Conservation (phyloP, 768 basidiomycete genomes). For the Amanita rimosa region DNA sequence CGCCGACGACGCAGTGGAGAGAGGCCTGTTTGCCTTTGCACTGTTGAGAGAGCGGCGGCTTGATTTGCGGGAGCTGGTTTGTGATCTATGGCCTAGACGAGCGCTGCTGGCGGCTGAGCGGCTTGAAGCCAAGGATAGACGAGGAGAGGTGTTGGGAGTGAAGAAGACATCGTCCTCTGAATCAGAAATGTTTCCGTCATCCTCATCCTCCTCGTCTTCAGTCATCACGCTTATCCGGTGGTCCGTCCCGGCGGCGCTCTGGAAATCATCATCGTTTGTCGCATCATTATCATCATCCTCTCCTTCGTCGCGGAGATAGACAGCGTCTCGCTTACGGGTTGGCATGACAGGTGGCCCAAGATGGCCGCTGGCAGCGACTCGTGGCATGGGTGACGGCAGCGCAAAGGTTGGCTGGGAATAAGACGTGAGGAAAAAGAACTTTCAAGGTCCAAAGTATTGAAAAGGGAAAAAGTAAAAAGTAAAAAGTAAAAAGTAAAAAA, state of each 20-base stretch:
- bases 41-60: constrained; percentile 8
- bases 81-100: constrained; percentile 1
- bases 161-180: constrained; percentile 32
- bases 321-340: background rate
- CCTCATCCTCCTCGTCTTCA: constrained; percentile 4
- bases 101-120: constrained; percentile 12
- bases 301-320: background rate
- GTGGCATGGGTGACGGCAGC: background rate
- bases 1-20: background rate
- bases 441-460: too few relatives aligned
- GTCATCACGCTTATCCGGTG: background rate
- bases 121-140: constrained; percentile 28
- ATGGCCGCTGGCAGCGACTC: background rate
- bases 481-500: background rate
- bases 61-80: background rate
- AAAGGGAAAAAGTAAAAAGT: background rate
- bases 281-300: background rate
- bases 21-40: background rate
- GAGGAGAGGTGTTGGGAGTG: constrained; percentile 48
- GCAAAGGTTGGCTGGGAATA: background rate
- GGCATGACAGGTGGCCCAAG: background rate
- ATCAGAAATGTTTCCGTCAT: constrained; percentile 4
- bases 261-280: background rate
- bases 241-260: background rate
- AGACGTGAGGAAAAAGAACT: too few relatives aligned